Base-by-base conservation (phyloP, 345 rosid genomes). In the Linum tenue region DNA sequence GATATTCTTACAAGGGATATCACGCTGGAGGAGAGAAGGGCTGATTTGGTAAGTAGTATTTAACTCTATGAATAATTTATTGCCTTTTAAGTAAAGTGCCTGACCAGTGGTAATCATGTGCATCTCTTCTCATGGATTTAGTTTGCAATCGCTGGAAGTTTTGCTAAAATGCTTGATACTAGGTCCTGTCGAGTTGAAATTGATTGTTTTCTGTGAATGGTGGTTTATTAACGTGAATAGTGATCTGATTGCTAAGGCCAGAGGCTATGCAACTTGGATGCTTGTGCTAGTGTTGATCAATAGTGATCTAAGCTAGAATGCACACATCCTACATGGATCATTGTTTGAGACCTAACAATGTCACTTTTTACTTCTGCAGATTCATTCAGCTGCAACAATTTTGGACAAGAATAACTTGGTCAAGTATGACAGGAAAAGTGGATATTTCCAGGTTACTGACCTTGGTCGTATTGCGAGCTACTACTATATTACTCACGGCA, bases 401-500 rank as follows among this genome's bases (percentile, higher is more conserved):
- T 78, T 94, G 86, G 99, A 94, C 84, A 90, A 75, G 70, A 90
- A 83, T 71, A 90, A 90, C 80, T 78, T 94, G 86, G 82, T 90
- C 12, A 94, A 85, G 80, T 90, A 94, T 66, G 96, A 90, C 68
- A 76, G 86, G 68, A 90, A 94, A 77, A 88, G 96, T 72, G 99
- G 99, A 64, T 85, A 84, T 77, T 94, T 94, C 80, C 99, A 94
- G 79, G 96, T 84, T 50, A 90, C 97, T n/a, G 96, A 90, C 78
- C 78, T 94, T 85, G 99, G 99, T 60, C 88, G 99, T n/a, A 90
- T 94, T 75, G 97, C 99, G 39, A 90, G 99, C 80, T 94, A 90
- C 73, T 88, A 85, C 73, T 94, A 94, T 70, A 88, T 86, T 67
- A 81, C 83, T 72, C 95, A 94, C 68, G 99, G 96, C 73, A 94